A percentile compares a stretch with the other conserved stretches of the same genome.
phyloP scores from a whole-genome alignment of 768 basidiomycete species.

The Tricholoma saponaceum region DNA sequence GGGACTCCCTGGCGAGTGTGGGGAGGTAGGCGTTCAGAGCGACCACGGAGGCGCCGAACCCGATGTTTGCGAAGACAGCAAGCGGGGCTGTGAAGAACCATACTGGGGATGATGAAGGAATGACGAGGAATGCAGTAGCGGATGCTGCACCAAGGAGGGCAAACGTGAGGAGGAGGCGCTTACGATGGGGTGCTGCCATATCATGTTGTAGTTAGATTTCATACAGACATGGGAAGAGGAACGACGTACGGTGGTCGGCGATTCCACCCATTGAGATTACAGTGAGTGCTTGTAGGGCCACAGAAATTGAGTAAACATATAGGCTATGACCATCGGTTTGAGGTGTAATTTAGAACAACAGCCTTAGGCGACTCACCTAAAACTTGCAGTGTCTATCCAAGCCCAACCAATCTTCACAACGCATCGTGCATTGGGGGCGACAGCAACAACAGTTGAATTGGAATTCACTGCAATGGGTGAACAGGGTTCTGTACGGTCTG shows the following conservation, averaged over 20 bases:
- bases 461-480: slow-evolving; percentile 18
- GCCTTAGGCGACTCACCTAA: slow-evolving; percentile 52
- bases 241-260: slow-evolving; percentile 78
- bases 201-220: slow-evolving; percentile 5
- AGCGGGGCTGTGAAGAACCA: slow-evolving; percentile 71
- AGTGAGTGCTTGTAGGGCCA: slow-evolving; percentile 86
- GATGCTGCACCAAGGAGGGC: slow-evolving; percentile 68
- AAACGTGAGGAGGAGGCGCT: slow-evolving; percentile 71
- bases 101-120: slow-evolving; percentile 65
- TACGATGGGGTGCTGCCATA: slow-evolving; percentile 57
- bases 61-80: slow-evolving; percentile 76
- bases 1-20: slow-evolving; percentile 59
- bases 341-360: background rate
- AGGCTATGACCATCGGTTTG: slow-evolving; percentile 45
- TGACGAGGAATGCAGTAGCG: slow-evolving; percentile 64
- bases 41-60: slow-evolving; percentile 83
- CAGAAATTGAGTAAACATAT: slow-evolving; percentile 84
- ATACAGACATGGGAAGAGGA: background rate
- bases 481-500: slow-evolving; percentile 65
- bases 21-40: slow-evolving; percentile 92
- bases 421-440: slow-evolving; percentile 44
- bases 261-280: slow-evolving; percentile 93
- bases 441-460: slow-evolving; percentile 8
- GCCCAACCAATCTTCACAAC: slow-evolving; percentile 78
- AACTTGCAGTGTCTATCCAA: slow-evolving; percentile 91